Evolutionary conservation across 495 filamentous ascomycete species (phyloP).

Genomic region (Penicillium cataractarum): DNA sequence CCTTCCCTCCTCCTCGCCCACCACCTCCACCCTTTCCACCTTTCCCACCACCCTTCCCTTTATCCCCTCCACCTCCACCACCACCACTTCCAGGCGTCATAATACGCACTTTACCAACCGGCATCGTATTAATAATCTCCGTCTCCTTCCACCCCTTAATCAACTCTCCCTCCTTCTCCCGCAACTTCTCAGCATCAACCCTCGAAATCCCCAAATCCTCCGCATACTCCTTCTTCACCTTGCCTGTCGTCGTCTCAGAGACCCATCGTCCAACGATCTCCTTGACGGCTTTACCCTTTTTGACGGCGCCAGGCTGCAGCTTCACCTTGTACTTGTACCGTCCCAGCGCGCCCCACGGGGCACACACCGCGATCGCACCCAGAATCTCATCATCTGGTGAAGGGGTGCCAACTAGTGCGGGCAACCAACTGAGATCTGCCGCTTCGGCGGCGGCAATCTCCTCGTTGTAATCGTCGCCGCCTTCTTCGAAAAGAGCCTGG

Average conservation of each 20-base stretch:
- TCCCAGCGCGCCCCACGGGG: constrained; percentile 79
- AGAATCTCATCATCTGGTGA: constrained; percentile 85
- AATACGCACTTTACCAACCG: constrained; percentile 84
- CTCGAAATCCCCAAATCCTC: constrained; percentile 57
- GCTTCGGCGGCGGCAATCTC: constrained; percentile 50
- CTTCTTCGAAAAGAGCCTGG: constrained; percentile 59
- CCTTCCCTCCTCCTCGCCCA: constrained; percentile 52
- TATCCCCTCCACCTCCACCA: constrained; percentile 40
- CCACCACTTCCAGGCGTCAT: constrained; percentile 60
- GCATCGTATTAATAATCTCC: constrained; percentile 79
- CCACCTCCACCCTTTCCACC: constrained; percentile 48
- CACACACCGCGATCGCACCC: constrained; percentile 86
- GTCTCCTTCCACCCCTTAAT: constrained; percentile 78
- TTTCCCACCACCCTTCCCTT: constrained; percentile 49
- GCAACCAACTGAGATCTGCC: constrained; percentile 61
- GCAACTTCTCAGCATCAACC: constrained; percentile 73
- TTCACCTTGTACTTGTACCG: constrained; percentile 89
- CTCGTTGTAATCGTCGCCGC: constrained; percentile 61
- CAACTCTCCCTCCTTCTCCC: constrained; percentile 79
- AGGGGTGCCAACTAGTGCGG: constrained; percentile 75
- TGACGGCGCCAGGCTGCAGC: constrained; percentile 83
- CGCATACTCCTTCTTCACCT: constrained; percentile 53
- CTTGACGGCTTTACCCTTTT: constrained; percentile 94
- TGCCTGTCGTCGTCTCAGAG: constrained; percentile 50
- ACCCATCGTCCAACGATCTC: constrained; percentile 82